A percentile compares a stretch with the other conserved stretches of the same genome.
Evolutionary conservation across 148 eudicot species (phyloP).

Genomic region (Chenopodium berlandieri): DNA sequence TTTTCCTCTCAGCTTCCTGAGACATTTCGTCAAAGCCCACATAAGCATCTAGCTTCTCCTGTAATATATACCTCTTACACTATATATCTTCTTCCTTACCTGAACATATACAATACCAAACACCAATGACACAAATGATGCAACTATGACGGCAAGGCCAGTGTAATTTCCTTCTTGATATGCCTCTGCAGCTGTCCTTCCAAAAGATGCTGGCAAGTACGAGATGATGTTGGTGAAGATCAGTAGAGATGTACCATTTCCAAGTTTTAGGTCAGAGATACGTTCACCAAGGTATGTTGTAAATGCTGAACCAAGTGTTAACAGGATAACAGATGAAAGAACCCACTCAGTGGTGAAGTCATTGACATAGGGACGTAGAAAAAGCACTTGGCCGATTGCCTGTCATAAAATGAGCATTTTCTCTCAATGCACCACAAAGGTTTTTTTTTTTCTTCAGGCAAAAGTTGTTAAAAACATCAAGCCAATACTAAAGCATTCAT

Average conservation of each 20-base stretch:
- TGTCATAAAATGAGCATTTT: conserved; percentile 32
- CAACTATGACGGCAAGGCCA: conserved; percentile 65
- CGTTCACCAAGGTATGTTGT: conserved; percentile 94
- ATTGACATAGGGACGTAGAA: conserved; percentile 93
- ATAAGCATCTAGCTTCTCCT: conserved; percentile 11
- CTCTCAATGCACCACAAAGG: neutral
- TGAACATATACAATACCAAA: conserved; percentile 98
- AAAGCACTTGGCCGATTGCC: conserved; percentile 98
- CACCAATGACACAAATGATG: conserved; percentile 73
- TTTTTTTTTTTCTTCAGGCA: neutral
- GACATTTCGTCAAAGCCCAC: conserved; percentile 34
- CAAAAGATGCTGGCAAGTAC: conserved; percentile 95
- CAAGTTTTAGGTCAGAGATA: conserved; percentile 91
- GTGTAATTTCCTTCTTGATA: conserved; percentile 84
- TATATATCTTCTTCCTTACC: conserved; percentile 38
- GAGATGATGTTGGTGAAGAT: conserved; percentile 98
- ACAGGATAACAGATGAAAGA: conserved; percentile 65
- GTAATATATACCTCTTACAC: neutral
- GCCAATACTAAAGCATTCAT: neutral
- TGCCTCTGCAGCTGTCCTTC: conserved; percentile 89
- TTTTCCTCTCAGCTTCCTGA: conserved; percentile 99
- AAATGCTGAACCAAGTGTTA: conserved; percentile 91
- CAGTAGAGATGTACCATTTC: conserved; percentile 95
- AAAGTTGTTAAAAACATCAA: neutral
- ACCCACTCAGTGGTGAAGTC: conserved; percentile 92